Evolutionary conservation across 495 filamentous ascomycete species (phyloP).

Genomic region (Trichoderma erinaceum): DNA sequence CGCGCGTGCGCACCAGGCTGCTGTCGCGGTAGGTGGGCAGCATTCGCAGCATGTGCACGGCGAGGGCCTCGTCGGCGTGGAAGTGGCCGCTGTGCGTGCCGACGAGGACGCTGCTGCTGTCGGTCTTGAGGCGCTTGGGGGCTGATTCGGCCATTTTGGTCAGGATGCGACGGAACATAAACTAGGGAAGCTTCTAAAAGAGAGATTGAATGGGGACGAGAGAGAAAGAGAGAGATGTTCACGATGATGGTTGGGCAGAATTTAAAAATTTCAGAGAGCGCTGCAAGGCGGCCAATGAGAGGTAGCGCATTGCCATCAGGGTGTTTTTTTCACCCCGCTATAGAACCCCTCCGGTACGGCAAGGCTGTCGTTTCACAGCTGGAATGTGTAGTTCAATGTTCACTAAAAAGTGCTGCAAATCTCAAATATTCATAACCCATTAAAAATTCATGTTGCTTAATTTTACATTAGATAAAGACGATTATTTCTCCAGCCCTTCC

Average conservation of each 20-base stretch:
- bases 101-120: constrained; percentile 52
- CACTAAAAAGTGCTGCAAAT: too few species aligned
- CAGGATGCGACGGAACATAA: constrained; percentile 23
- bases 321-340: not conserved
- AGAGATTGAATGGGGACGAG: not conserved
- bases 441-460: too few species aligned
- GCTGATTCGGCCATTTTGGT: constrained; percentile 56
- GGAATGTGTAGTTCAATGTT: too few species aligned
- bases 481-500: not conserved
- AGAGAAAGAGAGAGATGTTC: not conserved
- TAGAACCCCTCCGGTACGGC: not conserved
- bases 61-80: constrained; percentile 98
- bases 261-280: not conserved
- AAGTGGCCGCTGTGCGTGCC: constrained; percentile 96
- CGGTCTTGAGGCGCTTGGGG: constrained; percentile 64
- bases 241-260: not conserved
- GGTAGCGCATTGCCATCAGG: not conserved
- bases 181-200: not conserved
- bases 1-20: constrained; percentile 77
- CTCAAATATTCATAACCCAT: too few species aligned
- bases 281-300: constrained; percentile 4
- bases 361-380: too few species aligned
- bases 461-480: not conserved
- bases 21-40: constrained; percentile 72
- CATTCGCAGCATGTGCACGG: constrained; percentile 88